Percentiles rank a stretch among this genome's conserved stretches.
These are phyloP conservation scores for Lactarius hengduanensis DNA, from an alignment of 768 basidiomycete species.

Conservation along the genomic window DNA sequence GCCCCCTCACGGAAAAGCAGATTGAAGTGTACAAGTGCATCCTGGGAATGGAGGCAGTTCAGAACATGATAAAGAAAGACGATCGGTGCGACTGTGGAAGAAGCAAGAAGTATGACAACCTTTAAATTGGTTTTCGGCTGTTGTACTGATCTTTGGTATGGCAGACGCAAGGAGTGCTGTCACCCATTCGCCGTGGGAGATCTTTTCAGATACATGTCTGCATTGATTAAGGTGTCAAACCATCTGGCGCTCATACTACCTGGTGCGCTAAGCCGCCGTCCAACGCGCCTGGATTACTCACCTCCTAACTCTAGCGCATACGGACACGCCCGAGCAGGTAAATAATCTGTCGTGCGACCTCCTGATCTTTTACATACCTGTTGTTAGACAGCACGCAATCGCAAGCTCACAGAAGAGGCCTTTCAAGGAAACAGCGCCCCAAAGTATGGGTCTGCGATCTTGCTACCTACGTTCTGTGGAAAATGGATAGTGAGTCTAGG, in stretches of 20 bases:
- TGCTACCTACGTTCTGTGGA: constrained; percentile 69
- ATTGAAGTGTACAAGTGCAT: constrained; percentile 71
- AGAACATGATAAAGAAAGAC: constrained; percentile 69
- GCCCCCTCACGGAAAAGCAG: constrained; percentile 76
- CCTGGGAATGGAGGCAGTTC: constrained; percentile 60
- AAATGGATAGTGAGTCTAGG: constrained; percentile 69
- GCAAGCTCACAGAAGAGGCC: constrained; percentile 58
- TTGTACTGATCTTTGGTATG: constrained; percentile 35
- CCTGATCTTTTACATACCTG: constrained; percentile 3
- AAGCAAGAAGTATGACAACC: constrained; percentile 45
- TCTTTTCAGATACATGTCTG: constrained; percentile 74
- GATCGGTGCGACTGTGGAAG: constrained; percentile 74
- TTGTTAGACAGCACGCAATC: constrained; percentile 51
- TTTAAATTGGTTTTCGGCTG: background rate
- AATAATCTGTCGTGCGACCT: constrained; percentile 6
- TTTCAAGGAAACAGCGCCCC: constrained; percentile 59
- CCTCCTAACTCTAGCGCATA: constrained; percentile 48
- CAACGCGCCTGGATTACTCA: background rate
- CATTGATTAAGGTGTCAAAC: constrained; percentile 87
- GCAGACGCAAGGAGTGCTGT: constrained; percentile 59
- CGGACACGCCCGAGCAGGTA: constrained; percentile 69
- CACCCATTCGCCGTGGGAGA: constrained; percentile 45
- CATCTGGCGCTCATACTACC: constrained; percentile 86
- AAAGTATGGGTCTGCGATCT: constrained; percentile 59
- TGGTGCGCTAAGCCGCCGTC: constrained; percentile 41